A percentile compares a stretch with the other conserved stretches of the same genome.
phyloP scores from a whole-genome alignment of 2,329 filamentous ascomycete species.

The Monosporascus cannonballus region DNA sequence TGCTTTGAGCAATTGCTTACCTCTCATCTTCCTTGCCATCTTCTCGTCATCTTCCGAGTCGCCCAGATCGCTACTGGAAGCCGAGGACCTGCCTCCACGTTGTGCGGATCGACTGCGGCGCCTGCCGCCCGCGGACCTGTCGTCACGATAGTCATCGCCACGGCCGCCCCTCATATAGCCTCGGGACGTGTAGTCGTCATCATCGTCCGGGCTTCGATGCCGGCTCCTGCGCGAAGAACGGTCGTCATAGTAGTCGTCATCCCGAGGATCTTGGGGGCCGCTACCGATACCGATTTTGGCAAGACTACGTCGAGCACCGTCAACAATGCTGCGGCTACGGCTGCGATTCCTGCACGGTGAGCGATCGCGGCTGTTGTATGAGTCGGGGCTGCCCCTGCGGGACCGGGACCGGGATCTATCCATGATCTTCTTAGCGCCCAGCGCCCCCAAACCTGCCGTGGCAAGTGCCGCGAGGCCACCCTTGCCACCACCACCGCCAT shows the following conservation, averaged over 20 bases:
- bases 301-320: slow-evolving; percentile 53
- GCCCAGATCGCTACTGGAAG: slow-evolving; percentile 49
- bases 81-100: slow-evolving; percentile 38
- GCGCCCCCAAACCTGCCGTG: slow-evolving; percentile 54
- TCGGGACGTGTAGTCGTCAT: slow-evolving; percentile 23
- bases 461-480: slow-evolving; percentile 56
- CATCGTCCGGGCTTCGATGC: slow-evolving; percentile 27
- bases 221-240: slow-evolving; percentile 31
- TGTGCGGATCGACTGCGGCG: slow-evolving; percentile 34
- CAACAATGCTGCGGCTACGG: slow-evolving; percentile 61
- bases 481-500: slow-evolving; percentile 38
- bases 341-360: slow-evolving; percentile 39
- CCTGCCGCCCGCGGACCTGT: slow-evolving; percentile 33
- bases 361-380: slow-evolving; percentile 38
- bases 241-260: slow-evolving; percentile 35
- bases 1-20: slow-evolving; percentile 54
- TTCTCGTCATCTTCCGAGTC: slow-evolving; percentile 53
- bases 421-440: slow-evolving; percentile 55
- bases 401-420: slow-evolving; percentile 49
- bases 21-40: slow-evolving; percentile 50
- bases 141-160: slow-evolving; percentile 37
- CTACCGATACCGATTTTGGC: slow-evolving; percentile 56
- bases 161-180: slow-evolving; percentile 31
- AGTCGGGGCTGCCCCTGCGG: slow-evolving; percentile 42
- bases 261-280: slow-evolving; percentile 37